Percentiles rank a stretch among this genome's conserved stretches.
Conservation (phyloP, 768 basidiomycete species). For the Sporobolomyces roseus region DNA sequence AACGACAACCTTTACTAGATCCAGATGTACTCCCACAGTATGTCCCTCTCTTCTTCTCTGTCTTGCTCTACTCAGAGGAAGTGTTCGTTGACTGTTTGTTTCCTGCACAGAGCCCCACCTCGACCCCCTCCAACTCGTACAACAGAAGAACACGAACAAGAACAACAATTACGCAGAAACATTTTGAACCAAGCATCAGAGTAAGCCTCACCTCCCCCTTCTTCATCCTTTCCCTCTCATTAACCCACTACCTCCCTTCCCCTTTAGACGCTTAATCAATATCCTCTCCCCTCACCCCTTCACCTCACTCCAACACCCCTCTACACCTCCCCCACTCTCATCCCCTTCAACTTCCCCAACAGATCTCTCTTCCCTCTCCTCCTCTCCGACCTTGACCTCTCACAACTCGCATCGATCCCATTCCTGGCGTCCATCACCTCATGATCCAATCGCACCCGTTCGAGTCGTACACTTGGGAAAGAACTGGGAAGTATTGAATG, state of each 20-base stretch:
- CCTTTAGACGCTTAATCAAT: constrained; percentile 19
- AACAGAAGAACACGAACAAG: constrained; percentile 13
- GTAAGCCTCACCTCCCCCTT: neutral
- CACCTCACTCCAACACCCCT: constrained; percentile 7
- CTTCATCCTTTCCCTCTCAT: neutral
- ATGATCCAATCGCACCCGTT: constrained; percentile 8
- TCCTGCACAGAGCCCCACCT: constrained; percentile 25
- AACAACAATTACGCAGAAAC: constrained; percentile 1
- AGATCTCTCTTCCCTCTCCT: neutral
- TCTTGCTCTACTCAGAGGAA: neutral
- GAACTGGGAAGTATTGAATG: constrained; percentile 9
- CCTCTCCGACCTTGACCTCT: neutral
- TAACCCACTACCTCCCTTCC: neutral
- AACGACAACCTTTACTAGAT: constrained; percentile 24
- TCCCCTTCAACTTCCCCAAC: neutral
- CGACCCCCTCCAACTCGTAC: neutral
- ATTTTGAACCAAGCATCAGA: constrained; percentile 20
- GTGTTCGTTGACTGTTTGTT: neutral
- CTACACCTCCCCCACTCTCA: neutral
- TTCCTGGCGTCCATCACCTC: no score
- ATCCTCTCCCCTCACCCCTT: constrained; percentile 18
- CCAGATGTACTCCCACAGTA: constrained; percentile 31
- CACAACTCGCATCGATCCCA: neutral
- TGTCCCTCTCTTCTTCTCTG: neutral
- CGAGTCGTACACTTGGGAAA: constrained; percentile 23